These are phyloP conservation scores for Plasmodium relictum DNA, from an alignment of 169 alveolate genomes.

Conservation along the genomic window DNA sequence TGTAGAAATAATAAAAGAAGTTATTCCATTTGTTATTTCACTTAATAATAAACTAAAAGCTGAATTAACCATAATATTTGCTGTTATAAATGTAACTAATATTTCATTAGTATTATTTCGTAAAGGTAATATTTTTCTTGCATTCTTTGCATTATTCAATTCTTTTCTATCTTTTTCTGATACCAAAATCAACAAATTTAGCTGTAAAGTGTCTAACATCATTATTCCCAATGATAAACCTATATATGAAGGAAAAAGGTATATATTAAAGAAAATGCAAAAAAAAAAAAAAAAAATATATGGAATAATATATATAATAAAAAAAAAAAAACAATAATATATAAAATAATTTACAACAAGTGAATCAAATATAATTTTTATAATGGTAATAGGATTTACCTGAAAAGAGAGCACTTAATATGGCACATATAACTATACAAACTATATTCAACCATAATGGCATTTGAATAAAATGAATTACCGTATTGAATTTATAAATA, in stretches of 20 bases:
- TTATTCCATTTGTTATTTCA: conserved; percentile 86
- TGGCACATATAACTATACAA: conserved; percentile 54
- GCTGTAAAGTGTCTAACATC: conserved; percentile 89
- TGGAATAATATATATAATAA: neutral
- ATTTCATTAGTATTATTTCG: conserved; percentile 90
- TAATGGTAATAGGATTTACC: neutral
- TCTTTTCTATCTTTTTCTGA: conserved; percentile 84
- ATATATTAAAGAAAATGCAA: neutral
- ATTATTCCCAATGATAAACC: conserved; percentile 92
- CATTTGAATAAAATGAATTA: conserved; percentile 36
- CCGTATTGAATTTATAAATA: neutral
- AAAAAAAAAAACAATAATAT: neutral
- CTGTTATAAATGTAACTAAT: conserved; percentile 88
- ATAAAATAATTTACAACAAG: neutral
- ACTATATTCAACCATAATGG: conserved; percentile 58
- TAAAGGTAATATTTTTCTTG: conserved; percentile 89
- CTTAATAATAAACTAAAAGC: conserved; percentile 90
- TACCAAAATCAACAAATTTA: conserved; percentile 88
- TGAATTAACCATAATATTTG: conserved; percentile 92
- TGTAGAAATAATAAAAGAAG: conserved; percentile 89
- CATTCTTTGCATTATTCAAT: conserved; percentile 83
- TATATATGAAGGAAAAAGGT: neutral
- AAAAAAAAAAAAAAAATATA: neutral
- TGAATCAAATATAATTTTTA: neutral
- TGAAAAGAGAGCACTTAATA: conserved; percentile 62